Evolutionary conservation across 1,139 yeast genomes (phyloP), one percentile per base, ranked within the genome.

Genomic region (Lodderomyces metapsilosis): DNA sequence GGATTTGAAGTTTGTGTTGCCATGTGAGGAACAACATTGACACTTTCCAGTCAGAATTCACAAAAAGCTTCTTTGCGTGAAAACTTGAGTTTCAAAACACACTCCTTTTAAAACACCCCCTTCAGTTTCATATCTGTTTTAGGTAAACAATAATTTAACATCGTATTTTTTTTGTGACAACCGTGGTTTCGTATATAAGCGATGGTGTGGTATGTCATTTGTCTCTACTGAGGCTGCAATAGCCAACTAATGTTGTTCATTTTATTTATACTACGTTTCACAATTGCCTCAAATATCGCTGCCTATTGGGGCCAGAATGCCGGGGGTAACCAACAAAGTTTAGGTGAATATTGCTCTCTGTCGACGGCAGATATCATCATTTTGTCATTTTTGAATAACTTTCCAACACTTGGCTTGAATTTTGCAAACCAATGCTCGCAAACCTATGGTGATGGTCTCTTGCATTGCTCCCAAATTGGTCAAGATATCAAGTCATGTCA

Each of bases 261-360:
- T 18, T 24, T 36, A 6, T 18, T 36, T 13, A 9, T 36, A 36
- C 39, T 36, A 27, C 39, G 25, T 25, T 27, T 20, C 30, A 18
- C 38, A 13, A 32, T 42, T 22, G 53, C 52, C 1, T 48, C 53
- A 31, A 49, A 51, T 24, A 43, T 45, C 6, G 94, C 80, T 31
- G 73, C 85, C 18, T 87, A 87, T 66, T 88, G 95, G 95, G 96
- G 96, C 39, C 96, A 88, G 63, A 80, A 82, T 56, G 82, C 94
- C 13, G 85, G 80, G 30, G 86, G 87, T 6, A 57, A 76, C 34
- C 95, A 87, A 59, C 68, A 75, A 46, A 61, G 74, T 5, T 68
- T 88, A 42, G 69, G 82, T 3, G 59, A 68, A 39, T 85, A 87
- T 67, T 88, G 96, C 65, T 67, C 74, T 43, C 71, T 78, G 34